Evolutionary conservation across 140 eudicot genomes (phyloP), one percentile per base, ranked within the genome.

Genomic region (Flaveria floridana): DNA sequence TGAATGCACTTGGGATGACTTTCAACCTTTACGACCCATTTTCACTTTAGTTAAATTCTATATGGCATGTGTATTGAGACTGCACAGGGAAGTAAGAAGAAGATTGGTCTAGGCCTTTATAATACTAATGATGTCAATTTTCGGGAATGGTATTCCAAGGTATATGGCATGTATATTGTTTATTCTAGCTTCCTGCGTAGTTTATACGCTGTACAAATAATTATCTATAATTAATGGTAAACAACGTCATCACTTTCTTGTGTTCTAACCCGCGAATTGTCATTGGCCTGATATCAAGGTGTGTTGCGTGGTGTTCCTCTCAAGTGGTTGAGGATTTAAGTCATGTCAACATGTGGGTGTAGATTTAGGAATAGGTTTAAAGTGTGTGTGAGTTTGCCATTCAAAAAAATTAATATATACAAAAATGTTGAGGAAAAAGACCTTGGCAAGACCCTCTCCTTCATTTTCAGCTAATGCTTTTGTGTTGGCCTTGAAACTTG

Each of bases 391-490:
- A 44, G 50, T 44, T 44, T 7, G 13, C 50, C 50, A 8, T 44
- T 44, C 13, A 7, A 9, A 44, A 44, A 34, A 7, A 11, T 44
- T 7, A 57, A 44, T 4, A 69, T 30, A 51, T n/a, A 66, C 30
- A 0, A 23, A 50, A 15, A 7, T 2, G 4, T 48, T 37, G 44
- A 28, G 41, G 56, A 55, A 61, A n/a, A 66, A 26, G 72, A 94
- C 99, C 97, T 94, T 94, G 67, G 99, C 99, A 74, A 94, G 80
- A 71, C 99, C 99, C 84, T 90, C 99, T 50, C 87, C 96, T 85
- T 94, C 97, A 84, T 94, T 94, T 85, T 94, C 99, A 6, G 99
- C 99, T 59, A 94, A 91, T 14, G 99, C 97, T 82, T 94, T 94
- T 76, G 99, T 88, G 86, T 93, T 93, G 70, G 98, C 98, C 87